Percentiles rank a stretch among this genome's conserved stretches.
Conservation (phyloP, 176 grass and related monocot species). For the Elymus sibiricus region DNA sequence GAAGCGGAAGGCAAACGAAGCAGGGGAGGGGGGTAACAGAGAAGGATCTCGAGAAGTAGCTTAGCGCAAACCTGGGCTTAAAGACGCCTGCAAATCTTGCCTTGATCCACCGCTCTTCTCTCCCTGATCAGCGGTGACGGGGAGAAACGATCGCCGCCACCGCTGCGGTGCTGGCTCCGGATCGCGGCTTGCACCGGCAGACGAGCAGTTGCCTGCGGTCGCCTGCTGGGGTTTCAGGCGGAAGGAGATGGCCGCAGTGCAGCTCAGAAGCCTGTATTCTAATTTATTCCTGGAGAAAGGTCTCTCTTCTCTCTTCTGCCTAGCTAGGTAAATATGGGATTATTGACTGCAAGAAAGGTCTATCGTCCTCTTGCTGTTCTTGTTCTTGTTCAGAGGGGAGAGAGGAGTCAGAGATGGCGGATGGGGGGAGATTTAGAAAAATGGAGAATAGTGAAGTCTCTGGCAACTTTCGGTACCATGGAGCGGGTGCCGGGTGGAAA, state of each 20-base stretch:
- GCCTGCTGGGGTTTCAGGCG: background rate
- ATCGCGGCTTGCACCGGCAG: background rate
- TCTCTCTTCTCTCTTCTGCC: background rate
- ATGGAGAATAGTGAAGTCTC: background rate
- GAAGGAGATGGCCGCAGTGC: background rate
- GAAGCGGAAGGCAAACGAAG: background rate
- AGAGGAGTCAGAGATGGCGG: slow-evolving; percentile 17
- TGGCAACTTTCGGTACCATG: background rate
- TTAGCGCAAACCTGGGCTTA: slow-evolving; percentile 13
- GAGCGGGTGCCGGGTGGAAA: background rate
- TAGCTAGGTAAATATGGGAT: background rate
- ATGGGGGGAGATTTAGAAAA: background rate
- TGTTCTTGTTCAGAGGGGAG: background rate
- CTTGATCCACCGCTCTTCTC: background rate
- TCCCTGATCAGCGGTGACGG: too few species aligned
- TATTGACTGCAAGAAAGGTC: background rate
- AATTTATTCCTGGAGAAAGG: background rate
- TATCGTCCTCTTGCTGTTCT: background rate
- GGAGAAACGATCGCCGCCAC: background rate
- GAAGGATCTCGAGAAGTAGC: background rate
- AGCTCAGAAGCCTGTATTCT: background rate
- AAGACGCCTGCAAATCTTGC: background rate
- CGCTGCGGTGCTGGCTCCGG: background rate
- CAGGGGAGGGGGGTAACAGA: background rate
- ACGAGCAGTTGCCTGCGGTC: background rate